phyloP scores from a whole-genome alignment of 202 grass and related monocot genomes.

The Schoenoplectus triqueter region DNA sequence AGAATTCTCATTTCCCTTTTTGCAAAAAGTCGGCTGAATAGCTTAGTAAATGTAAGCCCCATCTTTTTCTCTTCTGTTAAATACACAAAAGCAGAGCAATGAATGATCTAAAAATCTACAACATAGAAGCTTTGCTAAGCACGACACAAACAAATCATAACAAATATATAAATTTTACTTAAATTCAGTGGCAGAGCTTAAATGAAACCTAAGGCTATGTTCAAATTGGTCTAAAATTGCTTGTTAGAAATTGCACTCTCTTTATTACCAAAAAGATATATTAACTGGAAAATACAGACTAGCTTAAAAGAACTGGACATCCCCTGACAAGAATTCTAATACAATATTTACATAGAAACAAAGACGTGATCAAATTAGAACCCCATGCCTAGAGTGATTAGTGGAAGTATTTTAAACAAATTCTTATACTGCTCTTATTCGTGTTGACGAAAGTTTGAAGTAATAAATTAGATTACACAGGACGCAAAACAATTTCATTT shows the following conservation, averaged over 20 bases:
- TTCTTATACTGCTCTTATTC: neutral
- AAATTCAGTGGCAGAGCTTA: too few relatives aligned
- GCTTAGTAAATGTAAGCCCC: conserved; percentile 90
- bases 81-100: conserved; percentile 7
- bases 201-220: too few relatives aligned
- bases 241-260: neutral
- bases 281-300: neutral
- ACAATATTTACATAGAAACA: neutral
- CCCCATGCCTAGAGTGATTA: neutral
- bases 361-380: neutral
- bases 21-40: conserved; percentile 88
- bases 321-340: too few relatives aligned
- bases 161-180: neutral
- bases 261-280: too few relatives aligned
- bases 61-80: conserved; percentile 53
- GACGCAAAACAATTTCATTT: neutral
- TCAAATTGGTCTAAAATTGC: too few relatives aligned
- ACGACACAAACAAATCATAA: conserved; percentile 3
- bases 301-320: neutral
- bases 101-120: neutral
- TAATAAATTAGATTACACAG: neutral
- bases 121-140: neutral
- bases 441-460: neutral
- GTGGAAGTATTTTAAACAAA: neutral
- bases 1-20: conserved; percentile 95